phyloP scores from a whole-genome alignment of 768 basidiomycete species.

The Collybia sordida region DNA sequence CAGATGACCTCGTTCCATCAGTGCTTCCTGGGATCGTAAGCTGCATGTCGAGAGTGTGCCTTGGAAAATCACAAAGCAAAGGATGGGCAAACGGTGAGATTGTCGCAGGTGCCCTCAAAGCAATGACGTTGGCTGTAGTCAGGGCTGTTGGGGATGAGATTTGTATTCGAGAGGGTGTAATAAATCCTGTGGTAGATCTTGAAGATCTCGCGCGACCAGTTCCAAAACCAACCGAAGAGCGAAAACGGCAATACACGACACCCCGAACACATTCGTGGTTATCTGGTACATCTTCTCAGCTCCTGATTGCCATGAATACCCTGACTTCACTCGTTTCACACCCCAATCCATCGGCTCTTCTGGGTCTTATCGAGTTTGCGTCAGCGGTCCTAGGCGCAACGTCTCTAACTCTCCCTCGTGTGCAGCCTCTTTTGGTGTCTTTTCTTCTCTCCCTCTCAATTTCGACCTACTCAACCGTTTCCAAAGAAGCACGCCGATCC shows the following conservation, averaged over 20 bases:
- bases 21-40: constrained; percentile 86
- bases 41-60: constrained; percentile 67
- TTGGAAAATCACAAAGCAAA: constrained; percentile 51
- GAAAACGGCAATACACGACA: constrained; percentile 45
- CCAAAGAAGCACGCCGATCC: constrained; percentile 42
- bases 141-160: constrained; percentile 66
- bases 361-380: constrained; percentile 58
- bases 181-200: constrained; percentile 54
- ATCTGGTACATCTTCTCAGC: constrained; percentile 75
- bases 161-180: constrained; percentile 60
- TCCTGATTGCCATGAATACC: constrained; percentile 80
- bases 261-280: constrained; percentile 76
- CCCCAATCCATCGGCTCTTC: constrained; percentile 63
- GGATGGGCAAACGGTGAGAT: constrained; percentile 75
- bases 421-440: constrained; percentile 65
- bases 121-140: constrained; percentile 55
- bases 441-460: constrained; percentile 74
- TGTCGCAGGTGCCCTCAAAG: constrained; percentile 55
- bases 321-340: constrained; percentile 73
- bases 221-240: constrained; percentile 14
- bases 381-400: constrained; percentile 52
- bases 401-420: constrained; percentile 62
- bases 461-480: constrained; percentile 55
- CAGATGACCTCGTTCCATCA: constrained; percentile 54
- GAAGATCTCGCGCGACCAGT: constrained; percentile 55